Base-by-base conservation (phyloP, 345 rosid species). In the Lumnitzera littorea region DNA sequence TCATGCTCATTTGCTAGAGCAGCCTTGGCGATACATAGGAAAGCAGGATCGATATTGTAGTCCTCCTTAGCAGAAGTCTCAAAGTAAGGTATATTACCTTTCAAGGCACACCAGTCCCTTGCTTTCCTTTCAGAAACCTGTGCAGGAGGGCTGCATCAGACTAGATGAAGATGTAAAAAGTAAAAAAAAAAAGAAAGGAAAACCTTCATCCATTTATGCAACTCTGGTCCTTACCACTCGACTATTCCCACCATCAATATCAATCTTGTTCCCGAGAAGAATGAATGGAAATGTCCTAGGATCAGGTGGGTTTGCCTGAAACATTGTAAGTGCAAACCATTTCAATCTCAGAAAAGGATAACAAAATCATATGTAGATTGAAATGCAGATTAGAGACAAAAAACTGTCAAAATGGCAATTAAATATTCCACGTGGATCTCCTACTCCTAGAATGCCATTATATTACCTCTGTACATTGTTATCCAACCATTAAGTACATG, bases 111-210 rank as follows among this genome's bases (percentile, higher is more conserved):
- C 98, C 98, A 92, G 24, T 92, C 98, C 75, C 82, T 82, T 27
- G 98, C 98, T 78, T 89, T 92, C 88, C 89, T 92, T 76, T 92
- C 94, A 52, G 98, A 92, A 51, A 92, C 98, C 98, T 91, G 61
- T 24, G 16, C 55, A 62, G 47, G 62, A 2, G 17, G 31, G 50
- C 70, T 47, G 52, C 51, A 56, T 50, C 24, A n/a, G 55, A 50
- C 46, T 46, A 41, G 51, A 31, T 54, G 46, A 48, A 46, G 13
- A 55, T 50, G n/a, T 24, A 50, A 27, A 0, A 36, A 46, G 57
- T 36, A 50, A 36, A 54, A 60, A 36, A 36, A 10, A 29, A 53
- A 64, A 57, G 53, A 3, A n/a, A 7, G 13, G 23, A 15, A 27
- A 2, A 57, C 24, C 13, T 43, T 31, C 55, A 62, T 46, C 43